Evolutionary conservation across 495 filamentous ascomycete genomes (phyloP), one percentile per base, ranked within the genome.

Genomic region (Lasiosphaeris hirsuta): DNA sequence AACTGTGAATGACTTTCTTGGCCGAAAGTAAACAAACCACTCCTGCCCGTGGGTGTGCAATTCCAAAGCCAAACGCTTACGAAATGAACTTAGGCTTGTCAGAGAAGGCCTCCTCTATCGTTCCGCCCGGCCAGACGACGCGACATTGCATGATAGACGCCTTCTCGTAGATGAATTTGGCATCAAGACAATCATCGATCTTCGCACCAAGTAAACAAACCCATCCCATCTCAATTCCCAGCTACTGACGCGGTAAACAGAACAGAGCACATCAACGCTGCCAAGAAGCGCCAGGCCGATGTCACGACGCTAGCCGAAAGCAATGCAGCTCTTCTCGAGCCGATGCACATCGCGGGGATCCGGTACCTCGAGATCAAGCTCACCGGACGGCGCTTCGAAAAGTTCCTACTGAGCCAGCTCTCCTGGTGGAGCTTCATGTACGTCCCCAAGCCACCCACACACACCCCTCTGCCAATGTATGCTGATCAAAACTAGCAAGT

Each of bases 51-150:
- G 2, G 23, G 5, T 2, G 23, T 5, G 23, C 23, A 30, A 30
- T 30, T 5, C 5, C 23, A 5, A 59, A 18, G 34, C 37, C 37
- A 30, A 58, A 15, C 14, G 40, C 23, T 37, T 38, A 15, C 45
- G n/a, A 18, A 19, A 14, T 11, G 17, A 46, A 37, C 11, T 38
- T 30, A 89, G 85, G 39, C 56, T 85, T n/a, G 54, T 92, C n/a
- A 80, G 78, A 61, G 81, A 89, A 63, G 84, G 85, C n/a, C 66
- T 84, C 11, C 62, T 94, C 33, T 94, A 79, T 69, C 88, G 90
- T 41, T 90, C 87, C 49, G 89, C 87, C 11, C 77, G 86, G 47
- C 81, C 78, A 73, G 90, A 96, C 64, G 84, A 89, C 63, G 89
- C 89, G 23, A 86, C 87, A 1, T 60, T 76, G 42, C 68, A 74